phyloP scores from a whole-genome alignment of 768 basidiomycete genomes.

The Pleurotus djamor region DNA sequence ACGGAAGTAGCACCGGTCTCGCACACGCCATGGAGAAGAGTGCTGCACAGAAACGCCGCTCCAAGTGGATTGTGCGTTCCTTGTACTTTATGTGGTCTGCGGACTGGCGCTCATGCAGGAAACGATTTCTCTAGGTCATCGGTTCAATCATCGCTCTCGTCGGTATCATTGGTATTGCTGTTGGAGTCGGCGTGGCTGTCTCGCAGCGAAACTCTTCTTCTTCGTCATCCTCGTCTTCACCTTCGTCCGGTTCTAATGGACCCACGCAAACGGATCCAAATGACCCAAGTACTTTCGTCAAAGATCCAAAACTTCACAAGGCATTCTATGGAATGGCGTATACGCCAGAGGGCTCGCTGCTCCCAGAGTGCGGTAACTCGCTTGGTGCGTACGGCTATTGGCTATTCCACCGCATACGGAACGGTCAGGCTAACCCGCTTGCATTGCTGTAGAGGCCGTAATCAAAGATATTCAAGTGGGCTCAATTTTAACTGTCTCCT shows the following conservation, averaged over 20 bases:
- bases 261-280: conserved; percentile 34
- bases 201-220: conserved; percentile 49
- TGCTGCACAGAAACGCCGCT: conserved; percentile 30
- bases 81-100: not conserved
- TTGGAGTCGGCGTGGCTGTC: conserved; percentile 65
- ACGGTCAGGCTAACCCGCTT: not conserved
- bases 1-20: conserved; percentile 14
- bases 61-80: conserved; percentile 56
- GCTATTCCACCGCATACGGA: not conserved
- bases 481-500: conserved; percentile 1
- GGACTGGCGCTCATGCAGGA: not conserved
- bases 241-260: conserved; percentile 12
- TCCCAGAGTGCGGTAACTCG: conserved; percentile 65
- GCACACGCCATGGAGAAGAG: conserved; percentile 26
- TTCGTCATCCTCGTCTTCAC: conserved; percentile 10
- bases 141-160: conserved; percentile 44
- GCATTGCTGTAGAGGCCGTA: conserved; percentile 40
- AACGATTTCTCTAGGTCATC: conserved; percentile 40
- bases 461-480: conserved; percentile 71
- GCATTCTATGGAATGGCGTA: conserved; percentile 89
- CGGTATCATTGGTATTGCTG: conserved; percentile 53
- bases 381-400: conserved; percentile 30
- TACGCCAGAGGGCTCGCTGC: conserved; percentile 72
- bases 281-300: conserved; percentile 78
- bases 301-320: conserved; percentile 65